Conservation (phyloP, 139 green algal genomes). For the Chlamydomonas eustigma region DNA sequence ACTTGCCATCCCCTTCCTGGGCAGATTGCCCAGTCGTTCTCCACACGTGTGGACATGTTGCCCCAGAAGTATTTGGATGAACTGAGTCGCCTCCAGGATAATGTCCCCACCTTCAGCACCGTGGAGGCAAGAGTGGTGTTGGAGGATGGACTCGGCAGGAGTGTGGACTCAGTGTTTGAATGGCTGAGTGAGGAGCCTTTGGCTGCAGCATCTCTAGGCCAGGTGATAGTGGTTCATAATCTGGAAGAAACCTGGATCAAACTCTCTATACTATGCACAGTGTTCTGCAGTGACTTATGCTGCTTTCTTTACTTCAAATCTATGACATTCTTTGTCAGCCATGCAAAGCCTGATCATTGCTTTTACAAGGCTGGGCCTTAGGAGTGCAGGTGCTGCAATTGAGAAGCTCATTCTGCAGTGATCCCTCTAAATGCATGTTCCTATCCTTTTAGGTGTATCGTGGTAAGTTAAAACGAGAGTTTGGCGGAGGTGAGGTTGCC, state of each 20-base stretch:
- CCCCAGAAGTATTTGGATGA: conserved; percentile 46
- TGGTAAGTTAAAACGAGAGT: conserved; percentile 47
- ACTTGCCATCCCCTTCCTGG: neutral
- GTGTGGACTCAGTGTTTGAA: conserved; percentile 48
- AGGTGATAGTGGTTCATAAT: too few species aligned
- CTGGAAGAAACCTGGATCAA: too few species aligned
- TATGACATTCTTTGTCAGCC: neutral
- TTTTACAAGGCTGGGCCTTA: too few species aligned
- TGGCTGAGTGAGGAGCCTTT: conserved; percentile 56
- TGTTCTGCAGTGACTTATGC: neutral
- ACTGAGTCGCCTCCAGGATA: conserved; percentile 50
- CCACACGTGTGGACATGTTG: conserved; percentile 52
- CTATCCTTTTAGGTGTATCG: conserved; percentile 77
- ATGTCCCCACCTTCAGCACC: conserved; percentile 52
- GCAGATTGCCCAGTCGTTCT: conserved; percentile 54
- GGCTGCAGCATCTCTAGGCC: conserved; percentile 58
- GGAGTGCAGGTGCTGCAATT: too few species aligned
- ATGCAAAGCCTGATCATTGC: neutral
- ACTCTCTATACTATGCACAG: too few species aligned
- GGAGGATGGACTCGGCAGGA: conserved; percentile 31
- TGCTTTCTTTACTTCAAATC: neutral
- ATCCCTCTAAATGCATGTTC: too few species aligned
- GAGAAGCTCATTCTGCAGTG: too few species aligned
- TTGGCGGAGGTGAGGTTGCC: conserved; percentile 39
- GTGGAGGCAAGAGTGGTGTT: conserved; percentile 40